A percentile compares a stretch with the other conserved stretches of the same genome.
Evolutionary conservation across 495 filamentous ascomycete genomes (phyloP).

Genomic region (Aspergillus wentii): DNA sequence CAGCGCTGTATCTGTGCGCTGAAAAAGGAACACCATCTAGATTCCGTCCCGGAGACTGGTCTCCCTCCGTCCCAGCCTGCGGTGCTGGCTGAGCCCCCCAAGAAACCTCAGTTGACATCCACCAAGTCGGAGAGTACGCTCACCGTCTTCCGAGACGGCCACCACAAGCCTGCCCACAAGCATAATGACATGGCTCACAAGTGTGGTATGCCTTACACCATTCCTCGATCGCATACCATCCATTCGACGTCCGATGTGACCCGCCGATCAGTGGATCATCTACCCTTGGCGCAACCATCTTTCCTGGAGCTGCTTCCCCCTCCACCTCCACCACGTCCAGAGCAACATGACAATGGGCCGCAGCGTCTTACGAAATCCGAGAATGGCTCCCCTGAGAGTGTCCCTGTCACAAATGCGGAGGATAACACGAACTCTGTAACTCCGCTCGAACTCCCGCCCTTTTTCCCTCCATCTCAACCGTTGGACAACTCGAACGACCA

Average conservation of each 20-base stretch:
- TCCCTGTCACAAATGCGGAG: constrained; percentile 46
- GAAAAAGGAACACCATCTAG: constrained; percentile 82
- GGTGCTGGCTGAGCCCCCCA: constrained; percentile 43
- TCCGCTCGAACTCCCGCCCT: constrained; percentile 59
- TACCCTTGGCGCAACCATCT: constrained; percentile 46
- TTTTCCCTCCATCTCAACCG: constrained; percentile 43
- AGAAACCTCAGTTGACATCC: constrained; percentile 71
- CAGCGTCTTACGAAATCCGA: constrained; percentile 62
- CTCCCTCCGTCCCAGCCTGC: constrained; percentile 36
- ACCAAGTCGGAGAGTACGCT: constrained; percentile 79
- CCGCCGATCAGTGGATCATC: constrained; percentile 66
- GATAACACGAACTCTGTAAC: constrained; percentile 59
- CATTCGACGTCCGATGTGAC: constrained; percentile 54
- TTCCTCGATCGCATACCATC: constrained; percentile 67
- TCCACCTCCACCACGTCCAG: constrained; percentile 23
- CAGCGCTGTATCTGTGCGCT: constrained; percentile 85
- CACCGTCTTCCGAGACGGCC: constrained; percentile 85
- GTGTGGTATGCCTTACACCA: constrained; percentile 75
- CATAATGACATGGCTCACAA: constrained; percentile 83
- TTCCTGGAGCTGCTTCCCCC: constrained; percentile 32
- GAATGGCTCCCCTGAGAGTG: constrained; percentile 64
- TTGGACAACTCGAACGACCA: constrained; percentile 30
- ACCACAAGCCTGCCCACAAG: constrained; percentile 89
- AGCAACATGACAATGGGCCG: constrained; percentile 44
- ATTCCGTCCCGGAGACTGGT: constrained; percentile 64